Conservation (phyloP, 306 rosid genomes). For the Cucurbita argyrosperma region DNA sequence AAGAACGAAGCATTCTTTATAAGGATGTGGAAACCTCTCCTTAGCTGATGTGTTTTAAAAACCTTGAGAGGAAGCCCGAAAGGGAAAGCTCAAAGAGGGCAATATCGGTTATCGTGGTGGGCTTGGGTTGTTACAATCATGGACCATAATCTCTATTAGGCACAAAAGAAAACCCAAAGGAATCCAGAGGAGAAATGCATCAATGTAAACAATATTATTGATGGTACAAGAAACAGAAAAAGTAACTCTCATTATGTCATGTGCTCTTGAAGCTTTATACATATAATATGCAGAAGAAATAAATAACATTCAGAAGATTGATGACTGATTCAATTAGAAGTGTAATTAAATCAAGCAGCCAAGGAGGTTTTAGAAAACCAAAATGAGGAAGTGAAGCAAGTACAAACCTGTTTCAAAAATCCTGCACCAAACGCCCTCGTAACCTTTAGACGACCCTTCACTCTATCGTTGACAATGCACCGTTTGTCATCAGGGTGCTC, state of each 20-base stretch:
- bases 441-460: conserved; percentile 92
- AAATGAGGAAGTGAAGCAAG: conserved; percentile 5
- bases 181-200: background rate
- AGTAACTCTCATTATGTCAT: too few species aligned
- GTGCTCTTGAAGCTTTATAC: background rate
- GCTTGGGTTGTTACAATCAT: too few species aligned
- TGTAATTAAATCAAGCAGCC: background rate
- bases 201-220: background rate
- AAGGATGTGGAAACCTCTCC: too few species aligned
- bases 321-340: background rate
- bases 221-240: background rate
- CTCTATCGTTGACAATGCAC: conserved; percentile 83
- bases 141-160: too few species aligned
- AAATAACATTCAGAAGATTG: background rate
- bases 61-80: too few species aligned
- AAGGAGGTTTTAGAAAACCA: conserved; percentile 3
- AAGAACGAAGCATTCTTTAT: too few species aligned
- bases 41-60: too few species aligned
- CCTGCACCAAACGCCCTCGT: conserved; percentile 98
- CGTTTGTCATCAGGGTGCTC: conserved; percentile 91
- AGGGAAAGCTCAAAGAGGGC: too few species aligned
- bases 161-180: too few species aligned
- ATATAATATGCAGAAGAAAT: background rate
- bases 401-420: conserved; percentile 77
- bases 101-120: too few species aligned